Conservation (phyloP, 176 grass and related monocot species). For the Luzula sylvatica region DNA sequence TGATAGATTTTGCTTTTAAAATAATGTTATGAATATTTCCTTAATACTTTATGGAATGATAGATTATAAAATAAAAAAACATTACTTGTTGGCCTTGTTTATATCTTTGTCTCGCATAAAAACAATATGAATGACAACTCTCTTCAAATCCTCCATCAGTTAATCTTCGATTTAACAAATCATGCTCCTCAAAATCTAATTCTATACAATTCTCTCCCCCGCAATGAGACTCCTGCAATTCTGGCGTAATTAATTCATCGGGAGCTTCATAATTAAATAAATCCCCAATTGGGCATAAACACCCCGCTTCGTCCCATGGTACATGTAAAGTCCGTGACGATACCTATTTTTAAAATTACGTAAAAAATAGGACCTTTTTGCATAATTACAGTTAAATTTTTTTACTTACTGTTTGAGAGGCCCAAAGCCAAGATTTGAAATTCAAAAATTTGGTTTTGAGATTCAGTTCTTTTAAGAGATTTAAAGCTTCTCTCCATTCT, state of each 20-base stretch:
- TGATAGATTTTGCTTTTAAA: background rate
- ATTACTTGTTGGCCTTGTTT: constrained; percentile 70
- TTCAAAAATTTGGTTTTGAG: constrained; percentile 57
- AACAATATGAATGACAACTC: constrained; percentile 39
- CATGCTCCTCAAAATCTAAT: constrained; percentile 10
- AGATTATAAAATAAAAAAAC: background rate
- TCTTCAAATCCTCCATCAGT: constrained; percentile 90
- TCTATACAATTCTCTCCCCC: background rate
- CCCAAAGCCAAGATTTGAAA: constrained; percentile 87
- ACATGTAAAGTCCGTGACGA: constrained; percentile 92
- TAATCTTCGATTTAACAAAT: constrained; percentile 35
- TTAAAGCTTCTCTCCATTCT: constrained; percentile 49
- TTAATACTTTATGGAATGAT: background rate
- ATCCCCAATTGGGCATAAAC: constrained; percentile 85
- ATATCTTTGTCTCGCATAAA: constrained; percentile 78
- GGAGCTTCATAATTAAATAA: constrained; percentile 96
- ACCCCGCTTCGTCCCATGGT: constrained; percentile 86
- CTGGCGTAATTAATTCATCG: constrained; percentile 25
- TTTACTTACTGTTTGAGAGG: constrained; percentile 63
- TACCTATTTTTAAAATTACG: constrained; percentile 31
- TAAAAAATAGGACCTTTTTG: constrained; percentile 3
- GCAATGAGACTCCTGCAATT: constrained; percentile 24
- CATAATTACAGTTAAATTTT: background rate
- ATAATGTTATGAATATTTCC: background rate
- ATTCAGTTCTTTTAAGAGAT: constrained; percentile 46